Evolutionary conservation across 176 grass and related monocot genomes (phyloP).

Genomic region (Zea luxurians): DNA sequence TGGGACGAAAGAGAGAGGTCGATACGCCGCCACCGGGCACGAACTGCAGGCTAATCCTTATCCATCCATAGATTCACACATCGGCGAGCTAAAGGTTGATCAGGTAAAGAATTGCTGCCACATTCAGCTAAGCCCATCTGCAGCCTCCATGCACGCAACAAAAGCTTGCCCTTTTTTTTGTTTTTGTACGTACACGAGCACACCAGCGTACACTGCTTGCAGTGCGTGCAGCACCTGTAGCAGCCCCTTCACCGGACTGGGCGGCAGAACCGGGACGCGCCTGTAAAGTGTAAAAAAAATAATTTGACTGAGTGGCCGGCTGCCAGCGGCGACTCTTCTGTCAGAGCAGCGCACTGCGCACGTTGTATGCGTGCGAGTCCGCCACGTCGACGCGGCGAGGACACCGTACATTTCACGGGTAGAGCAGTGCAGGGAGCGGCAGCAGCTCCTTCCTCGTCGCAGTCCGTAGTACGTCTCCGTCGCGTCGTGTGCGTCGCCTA

Average conservation of each 20-base stretch:
- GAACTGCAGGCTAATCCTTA: not conserved
- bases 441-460: no score
- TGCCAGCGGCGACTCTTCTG: not conserved
- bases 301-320: not conserved
- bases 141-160: not conserved
- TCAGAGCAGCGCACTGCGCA: not conserved
- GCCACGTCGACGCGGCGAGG: not conserved
- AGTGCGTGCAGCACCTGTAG: not conserved
- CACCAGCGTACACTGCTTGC: not conserved
- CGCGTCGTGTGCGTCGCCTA: not conserved
- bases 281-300: not conserved
- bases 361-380: not conserved
- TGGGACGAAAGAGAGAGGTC: not conserved
- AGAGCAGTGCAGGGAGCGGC: not conserved
- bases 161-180: not conserved
- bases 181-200: not conserved
- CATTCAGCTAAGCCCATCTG: no score
- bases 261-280: not conserved
- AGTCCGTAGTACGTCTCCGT: no score
- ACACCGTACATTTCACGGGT: not conserved
- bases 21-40: not conserved
- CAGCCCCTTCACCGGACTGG: not conserved
- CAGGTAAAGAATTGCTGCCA: no score
- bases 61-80: no score
- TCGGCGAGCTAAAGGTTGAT: no score